Evolutionary conservation across 1,139 yeast genomes (phyloP), one percentile per base, ranked within the genome.

Genomic region (Suhomyces kunorum): DNA sequence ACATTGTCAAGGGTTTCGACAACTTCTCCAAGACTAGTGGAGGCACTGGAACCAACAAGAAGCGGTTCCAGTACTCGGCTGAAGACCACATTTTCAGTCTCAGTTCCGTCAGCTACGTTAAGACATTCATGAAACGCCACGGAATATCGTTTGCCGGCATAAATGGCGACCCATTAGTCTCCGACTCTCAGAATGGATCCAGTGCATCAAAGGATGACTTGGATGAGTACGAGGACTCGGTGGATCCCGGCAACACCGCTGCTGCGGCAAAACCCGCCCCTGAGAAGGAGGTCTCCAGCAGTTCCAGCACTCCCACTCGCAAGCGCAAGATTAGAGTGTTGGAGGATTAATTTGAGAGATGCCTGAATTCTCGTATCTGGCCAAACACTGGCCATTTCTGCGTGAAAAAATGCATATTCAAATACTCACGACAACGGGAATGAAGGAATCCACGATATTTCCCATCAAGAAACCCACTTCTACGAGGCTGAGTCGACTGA

Each of bases 1-100:
- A 88, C 58, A 83, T 92, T 24, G 86, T 89, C 24, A 84, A 84
- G 50, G 98, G 98, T 0, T 90, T 89, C 56, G 97, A 90, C 43
- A 84, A 81, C 53, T 86, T 87, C 58, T 72, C 83, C 39, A 87
- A 86, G 56, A 60, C 66, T 6, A 47, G 56, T n/a, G 51, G 55
- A 22, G 53, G 56, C 20, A 45, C 52, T 14, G 53, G 58, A 34
- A 70, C 73, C 39, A 73, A 70, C 53, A 78, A 77, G 60, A 75
- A 78, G 53, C 74, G 80, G 50, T 67, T 78, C 13, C 71, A 72
- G 7, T 80, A 83, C 58, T 78, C 81, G 0, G 95, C 88, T 48
- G 87, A 84, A 30, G 98, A 90, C 55, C 80, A 96, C 36, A 78
- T 90, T 6, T 90, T 90, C 64, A 85, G 95, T 31, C 66, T 87